Evolutionary conservation across 306 rosid species (phyloP).

Genomic region (Macrotyloma uniflorum): DNA sequence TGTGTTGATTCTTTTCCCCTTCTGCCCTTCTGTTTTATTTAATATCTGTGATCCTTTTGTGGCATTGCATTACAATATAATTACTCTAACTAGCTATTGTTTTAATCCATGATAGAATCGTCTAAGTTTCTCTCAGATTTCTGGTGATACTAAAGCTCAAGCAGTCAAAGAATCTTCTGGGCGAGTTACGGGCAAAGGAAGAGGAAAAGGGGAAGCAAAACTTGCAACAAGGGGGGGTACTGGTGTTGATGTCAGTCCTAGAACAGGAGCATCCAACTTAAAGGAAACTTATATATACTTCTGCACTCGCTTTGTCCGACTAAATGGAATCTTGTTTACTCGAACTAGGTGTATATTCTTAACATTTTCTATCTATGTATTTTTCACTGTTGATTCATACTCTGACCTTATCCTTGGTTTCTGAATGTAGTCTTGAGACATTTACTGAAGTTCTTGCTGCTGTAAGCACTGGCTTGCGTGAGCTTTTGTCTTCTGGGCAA

Average conservation of each 20-base stretch:
- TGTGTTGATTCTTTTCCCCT: not conserved
- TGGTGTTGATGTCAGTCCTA: slow-evolving; percentile 46
- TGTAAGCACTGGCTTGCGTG: slow-evolving; percentile 63
- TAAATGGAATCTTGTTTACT: slow-evolving; percentile 88
- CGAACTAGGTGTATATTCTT: slow-evolving; percentile 68
- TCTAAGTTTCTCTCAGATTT: slow-evolving; percentile 67
- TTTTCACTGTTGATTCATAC: not conserved
- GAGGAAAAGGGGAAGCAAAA: slow-evolving; percentile 68
- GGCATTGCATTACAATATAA: not conserved
- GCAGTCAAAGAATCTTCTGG: slow-evolving; percentile 63
- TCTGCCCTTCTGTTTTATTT: not conserved
- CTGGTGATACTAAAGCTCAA: slow-evolving; percentile 60
- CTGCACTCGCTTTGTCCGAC: slow-evolving; percentile 78
- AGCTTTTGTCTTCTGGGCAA: slow-evolving; percentile 70
- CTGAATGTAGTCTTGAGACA: slow-evolving; percentile 70
- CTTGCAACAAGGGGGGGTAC: slow-evolving; percentile 53
- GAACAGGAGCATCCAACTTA: slow-evolving; percentile 45
- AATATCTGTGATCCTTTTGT: slow-evolving; percentile 8
- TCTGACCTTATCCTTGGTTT: slow-evolving; percentile 22
- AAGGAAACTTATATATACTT: slow-evolving; percentile 65
- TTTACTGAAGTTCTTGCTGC: slow-evolving; percentile 73
- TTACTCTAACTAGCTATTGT: not conserved
- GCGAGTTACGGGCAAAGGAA: slow-evolving; percentile 59
- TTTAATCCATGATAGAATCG: slow-evolving; percentile 61
- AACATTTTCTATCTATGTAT: not conserved